Conservation (phyloP, 768 basidiomycete species). For the Phanerodontia chrysosporium region DNA sequence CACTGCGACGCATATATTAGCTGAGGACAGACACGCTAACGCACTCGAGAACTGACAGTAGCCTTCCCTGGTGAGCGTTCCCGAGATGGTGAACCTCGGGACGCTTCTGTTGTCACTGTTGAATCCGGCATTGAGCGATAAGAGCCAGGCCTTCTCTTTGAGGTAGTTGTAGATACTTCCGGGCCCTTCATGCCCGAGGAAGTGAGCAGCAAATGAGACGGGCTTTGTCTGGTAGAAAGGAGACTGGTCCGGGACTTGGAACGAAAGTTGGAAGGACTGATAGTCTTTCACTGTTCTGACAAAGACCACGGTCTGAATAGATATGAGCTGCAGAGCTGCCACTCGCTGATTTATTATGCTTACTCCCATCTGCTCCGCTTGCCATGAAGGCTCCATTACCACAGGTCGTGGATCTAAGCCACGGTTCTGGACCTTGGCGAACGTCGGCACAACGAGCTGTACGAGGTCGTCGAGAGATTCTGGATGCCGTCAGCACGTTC, state of each 20-base stretch:
- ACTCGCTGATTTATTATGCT: neutral
- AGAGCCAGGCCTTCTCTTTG: conserved; percentile 41
- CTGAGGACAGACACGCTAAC: neutral
- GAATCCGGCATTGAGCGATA: conserved; percentile 30
- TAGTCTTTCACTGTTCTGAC: conserved; percentile 42
- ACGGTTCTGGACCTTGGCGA: conserved; percentile 29
- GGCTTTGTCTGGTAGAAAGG: conserved; percentile 38
- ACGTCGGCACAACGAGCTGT: conserved; percentile 25
- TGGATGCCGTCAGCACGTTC: neutral
- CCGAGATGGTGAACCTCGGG: conserved; percentile 41
- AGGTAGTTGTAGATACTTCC: conserved; percentile 48
- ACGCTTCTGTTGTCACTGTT: conserved; percentile 28
- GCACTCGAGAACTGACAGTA: conserved; percentile 35
- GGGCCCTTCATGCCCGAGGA: conserved; percentile 47
- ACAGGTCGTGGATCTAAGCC: conserved; percentile 21
- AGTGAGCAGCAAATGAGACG: conserved; percentile 38
- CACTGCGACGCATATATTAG: conserved; percentile 19
- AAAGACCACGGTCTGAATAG: conserved; percentile 34
- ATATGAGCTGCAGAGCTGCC: conserved; percentile 5
- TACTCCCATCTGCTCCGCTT: conserved; percentile 18
- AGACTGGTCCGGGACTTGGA: conserved; percentile 33
- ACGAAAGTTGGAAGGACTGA: conserved; percentile 36
- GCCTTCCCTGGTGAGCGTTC: conserved; percentile 46
- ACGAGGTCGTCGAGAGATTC: conserved; percentile 34
- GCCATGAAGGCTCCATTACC: conserved; percentile 19